phyloP scores from a whole-genome alignment of 2,329 filamentous ascomycete genomes.

The Blastomyces percursus region DNA sequence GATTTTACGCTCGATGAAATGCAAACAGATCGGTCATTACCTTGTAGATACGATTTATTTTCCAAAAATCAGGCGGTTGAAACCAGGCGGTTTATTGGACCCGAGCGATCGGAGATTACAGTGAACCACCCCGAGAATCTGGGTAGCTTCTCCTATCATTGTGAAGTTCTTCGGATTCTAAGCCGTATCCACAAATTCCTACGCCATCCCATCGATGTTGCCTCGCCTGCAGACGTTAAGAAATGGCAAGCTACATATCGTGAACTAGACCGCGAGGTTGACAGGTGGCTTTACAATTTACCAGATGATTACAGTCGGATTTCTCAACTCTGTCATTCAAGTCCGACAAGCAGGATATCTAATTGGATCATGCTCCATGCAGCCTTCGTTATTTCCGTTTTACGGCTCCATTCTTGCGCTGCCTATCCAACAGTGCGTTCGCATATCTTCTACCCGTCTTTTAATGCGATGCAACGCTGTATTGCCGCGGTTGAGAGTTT shows the following conservation, averaged over 20 bases:
- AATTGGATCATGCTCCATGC: constrained; percentile 27
- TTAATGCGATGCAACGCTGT: constrained; percentile 39
- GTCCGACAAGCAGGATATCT: constrained; percentile 6
- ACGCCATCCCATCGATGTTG: constrained; percentile 32
- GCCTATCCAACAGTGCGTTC: constrained; percentile 35
- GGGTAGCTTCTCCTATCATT: constrained; percentile 38
- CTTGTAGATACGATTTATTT: constrained; percentile 38
- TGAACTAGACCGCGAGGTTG: constrained; percentile 31
- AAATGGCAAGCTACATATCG: constrained; percentile 35
- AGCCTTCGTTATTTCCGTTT: constrained; percentile 37
- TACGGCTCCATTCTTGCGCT: constrained; percentile 36
- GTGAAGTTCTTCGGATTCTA: constrained; percentile 36
- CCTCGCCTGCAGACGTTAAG: constrained; percentile 30
- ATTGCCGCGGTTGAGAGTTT: constrained; percentile 37
- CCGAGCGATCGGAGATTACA: constrained; percentile 15
- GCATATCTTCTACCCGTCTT: constrained; percentile 35
- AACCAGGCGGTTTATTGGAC: constrained; percentile 25
- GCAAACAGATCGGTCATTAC: constrained; percentile 33
- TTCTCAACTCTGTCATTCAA: constrained; percentile 34
- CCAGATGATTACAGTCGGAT: constrained; percentile 39
- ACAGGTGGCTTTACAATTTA: constrained; percentile 35
- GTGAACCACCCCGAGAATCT: constrained; percentile 35
- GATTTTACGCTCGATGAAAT: constrained; percentile 35
- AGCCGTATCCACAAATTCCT: constrained; percentile 37
- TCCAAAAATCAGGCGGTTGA: constrained; percentile 37